Percentiles rank a stretch among this genome's conserved stretches.
phyloP scores from a whole-genome alignment of 768 basidiomycete genomes.

The Cystobasidium onofrii region DNA sequence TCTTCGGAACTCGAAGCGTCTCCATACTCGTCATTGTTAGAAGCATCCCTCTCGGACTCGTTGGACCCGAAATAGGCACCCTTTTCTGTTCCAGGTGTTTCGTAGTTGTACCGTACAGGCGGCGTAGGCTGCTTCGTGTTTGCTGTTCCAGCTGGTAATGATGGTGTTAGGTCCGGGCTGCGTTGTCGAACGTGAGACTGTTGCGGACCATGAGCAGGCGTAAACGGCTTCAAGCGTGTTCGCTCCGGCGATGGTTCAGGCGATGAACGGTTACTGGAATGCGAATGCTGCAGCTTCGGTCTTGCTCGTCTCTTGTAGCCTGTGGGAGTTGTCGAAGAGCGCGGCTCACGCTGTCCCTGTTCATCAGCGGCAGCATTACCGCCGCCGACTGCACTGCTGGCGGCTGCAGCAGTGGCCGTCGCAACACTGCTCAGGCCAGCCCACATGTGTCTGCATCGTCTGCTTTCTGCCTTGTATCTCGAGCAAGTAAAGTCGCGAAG shows the following conservation, averaged over 20 bases:
- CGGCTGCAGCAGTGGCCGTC: background rate
- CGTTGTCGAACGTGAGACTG: background rate
- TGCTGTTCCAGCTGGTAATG: background rate
- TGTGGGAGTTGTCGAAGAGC: background rate
- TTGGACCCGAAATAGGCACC: constrained; percentile 26
- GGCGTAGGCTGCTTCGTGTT: background rate
- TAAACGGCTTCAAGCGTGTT: background rate
- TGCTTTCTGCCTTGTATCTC: background rate
- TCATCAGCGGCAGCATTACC: background rate
- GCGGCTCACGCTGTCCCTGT: background rate
- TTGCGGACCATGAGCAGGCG: background rate
- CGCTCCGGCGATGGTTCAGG: background rate
- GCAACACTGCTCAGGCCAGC: constrained; percentile 12
- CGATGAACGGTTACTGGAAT: background rate
- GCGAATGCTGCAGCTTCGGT: background rate
- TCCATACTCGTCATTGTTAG: constrained; percentile 4
- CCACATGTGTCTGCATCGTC: constrained; percentile 3
- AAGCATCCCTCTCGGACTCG: constrained; percentile 16
- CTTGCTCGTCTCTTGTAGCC: background rate
- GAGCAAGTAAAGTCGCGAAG: background rate
- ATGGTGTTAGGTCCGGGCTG: background rate
- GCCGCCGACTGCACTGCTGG: background rate
- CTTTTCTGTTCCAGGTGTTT: constrained; percentile 19
- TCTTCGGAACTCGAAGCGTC: constrained; percentile 30
- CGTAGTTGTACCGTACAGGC: background rate